Percentiles rank a stretch among this genome's conserved stretches.
phyloP scores from a whole-genome alignment of 129 eudicot species.

The Saposhnikovia divaricata region DNA sequence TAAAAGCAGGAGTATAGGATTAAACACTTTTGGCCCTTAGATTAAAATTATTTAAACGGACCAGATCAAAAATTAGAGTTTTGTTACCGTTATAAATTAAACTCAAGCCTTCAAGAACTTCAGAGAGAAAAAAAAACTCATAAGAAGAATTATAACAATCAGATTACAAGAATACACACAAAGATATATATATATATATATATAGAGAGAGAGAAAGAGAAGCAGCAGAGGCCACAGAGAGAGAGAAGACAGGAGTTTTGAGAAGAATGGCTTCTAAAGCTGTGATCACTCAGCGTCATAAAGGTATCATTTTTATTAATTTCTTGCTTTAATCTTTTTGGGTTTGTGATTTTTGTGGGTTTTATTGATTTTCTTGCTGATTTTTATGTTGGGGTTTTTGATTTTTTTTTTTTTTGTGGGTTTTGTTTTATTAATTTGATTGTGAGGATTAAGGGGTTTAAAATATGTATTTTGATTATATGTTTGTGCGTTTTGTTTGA shows the following conservation, averaged over 20 bases:
- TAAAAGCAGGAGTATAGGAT: neutral
- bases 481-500: neutral
- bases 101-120: neutral
- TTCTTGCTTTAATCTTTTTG: no score
- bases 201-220: neutral
- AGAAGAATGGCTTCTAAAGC: conserved; percentile 5
- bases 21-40: neutral
- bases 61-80: neutral
- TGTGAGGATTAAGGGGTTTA: neutral
- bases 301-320: neutral
- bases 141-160: neutral
- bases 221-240: neutral
- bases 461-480: neutral
- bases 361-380: neutral
- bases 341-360: neutral
- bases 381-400: neutral
- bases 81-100: conserved; percentile 1
- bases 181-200: no score
- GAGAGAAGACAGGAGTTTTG: neutral
- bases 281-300: conserved; percentile 4
- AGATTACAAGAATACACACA: neutral
- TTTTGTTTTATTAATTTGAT: neutral
- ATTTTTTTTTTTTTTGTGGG: no score
- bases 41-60: neutral
- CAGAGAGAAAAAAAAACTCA: neutral